Conservation (phyloP, 2,329 filamentous ascomycete species). For the Teratosphaeria destructans region DNA sequence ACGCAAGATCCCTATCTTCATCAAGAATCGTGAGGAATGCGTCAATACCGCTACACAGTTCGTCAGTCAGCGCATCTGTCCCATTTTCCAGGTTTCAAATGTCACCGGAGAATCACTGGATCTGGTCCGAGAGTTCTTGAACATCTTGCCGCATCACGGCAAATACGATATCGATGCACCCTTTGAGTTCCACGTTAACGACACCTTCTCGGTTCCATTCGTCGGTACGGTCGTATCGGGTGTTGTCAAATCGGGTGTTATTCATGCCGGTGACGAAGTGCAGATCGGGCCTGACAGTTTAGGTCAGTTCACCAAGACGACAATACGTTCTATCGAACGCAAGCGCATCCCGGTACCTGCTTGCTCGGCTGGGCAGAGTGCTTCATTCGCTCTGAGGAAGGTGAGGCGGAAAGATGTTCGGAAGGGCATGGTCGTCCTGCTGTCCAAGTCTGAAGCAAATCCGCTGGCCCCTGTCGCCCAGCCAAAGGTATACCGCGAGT, state of each 20-base stretch:
- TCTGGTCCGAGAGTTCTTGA: conserved; percentile 82
- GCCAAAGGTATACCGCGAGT: conserved; percentile 45
- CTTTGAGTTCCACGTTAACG: conserved; percentile 92
- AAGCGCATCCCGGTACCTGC: conserved; percentile 84
- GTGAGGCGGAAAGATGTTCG: conserved; percentile 83
- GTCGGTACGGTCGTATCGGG: conserved; percentile 93
- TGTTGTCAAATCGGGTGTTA: conserved; percentile 71
- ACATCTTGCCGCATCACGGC: conserved; percentile 88
- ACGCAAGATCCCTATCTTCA: conserved; percentile 89
- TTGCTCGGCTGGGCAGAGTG: conserved; percentile 83
- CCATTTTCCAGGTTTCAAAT: conserved; percentile 96
- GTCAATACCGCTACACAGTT: conserved; percentile 95
- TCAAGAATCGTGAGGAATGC: conserved; percentile 82
- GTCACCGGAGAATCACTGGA: conserved; percentile 89
- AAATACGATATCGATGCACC: conserved; percentile 80
- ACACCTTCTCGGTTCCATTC: conserved; percentile 95
- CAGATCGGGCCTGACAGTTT: conserved; percentile 83
- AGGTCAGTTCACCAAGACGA: conserved; percentile 79
- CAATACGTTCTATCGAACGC: conserved; percentile 83
- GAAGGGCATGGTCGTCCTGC: conserved; percentile 95
- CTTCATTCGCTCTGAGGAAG: conserved; percentile 80
- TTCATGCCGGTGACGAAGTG: conserved; percentile 83
- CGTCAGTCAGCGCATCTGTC: conserved; percentile 87
- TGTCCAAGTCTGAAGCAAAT: conserved; percentile 59
- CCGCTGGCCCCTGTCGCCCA: conserved; percentile 24